Conservation (phyloP, 306 rosid species). For the Rosa rugosa region DNA sequence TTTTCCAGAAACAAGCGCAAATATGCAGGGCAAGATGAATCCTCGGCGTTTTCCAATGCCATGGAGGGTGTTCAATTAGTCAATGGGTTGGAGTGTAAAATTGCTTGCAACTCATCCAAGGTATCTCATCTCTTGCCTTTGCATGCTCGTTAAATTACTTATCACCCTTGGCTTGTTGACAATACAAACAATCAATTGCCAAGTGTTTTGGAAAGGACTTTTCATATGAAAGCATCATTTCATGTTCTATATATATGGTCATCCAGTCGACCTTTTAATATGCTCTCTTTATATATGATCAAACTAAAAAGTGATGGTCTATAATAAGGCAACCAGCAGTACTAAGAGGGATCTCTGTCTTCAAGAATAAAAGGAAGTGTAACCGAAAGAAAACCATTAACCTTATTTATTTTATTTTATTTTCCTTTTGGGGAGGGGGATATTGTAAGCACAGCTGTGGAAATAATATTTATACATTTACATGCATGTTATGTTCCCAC, state of each 20-base stretch:
- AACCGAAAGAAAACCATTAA: neutral
- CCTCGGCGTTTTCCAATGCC: conserved; percentile 52
- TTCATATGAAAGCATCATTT: neutral
- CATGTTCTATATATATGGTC: neutral
- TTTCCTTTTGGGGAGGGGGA: neutral
- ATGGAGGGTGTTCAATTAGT: conserved; percentile 73
- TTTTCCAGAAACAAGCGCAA: conserved; percentile 68
- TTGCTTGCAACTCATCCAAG: conserved; percentile 92
- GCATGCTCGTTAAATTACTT: conserved; percentile 7
- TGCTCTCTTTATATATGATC: neutral
- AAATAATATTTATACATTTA: neutral
- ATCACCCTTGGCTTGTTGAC: neutral
- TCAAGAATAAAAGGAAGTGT: neutral
- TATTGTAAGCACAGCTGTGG: neutral
- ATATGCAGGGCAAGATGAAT: conserved; percentile 57
- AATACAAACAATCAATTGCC: neutral
- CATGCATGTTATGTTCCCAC: neutral
- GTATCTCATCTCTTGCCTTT: conserved; percentile 36
- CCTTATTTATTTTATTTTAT: neutral
- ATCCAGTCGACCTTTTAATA: neutral
- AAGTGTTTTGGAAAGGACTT: neutral
- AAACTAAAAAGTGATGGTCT: neutral
- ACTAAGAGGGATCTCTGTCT: neutral
- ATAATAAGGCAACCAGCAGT: neutral
- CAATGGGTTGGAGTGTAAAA: conserved; percentile 97